phyloP scores from a whole-genome alignment of 257 asterid species.

The Scutellaria baicalensis region DNA sequence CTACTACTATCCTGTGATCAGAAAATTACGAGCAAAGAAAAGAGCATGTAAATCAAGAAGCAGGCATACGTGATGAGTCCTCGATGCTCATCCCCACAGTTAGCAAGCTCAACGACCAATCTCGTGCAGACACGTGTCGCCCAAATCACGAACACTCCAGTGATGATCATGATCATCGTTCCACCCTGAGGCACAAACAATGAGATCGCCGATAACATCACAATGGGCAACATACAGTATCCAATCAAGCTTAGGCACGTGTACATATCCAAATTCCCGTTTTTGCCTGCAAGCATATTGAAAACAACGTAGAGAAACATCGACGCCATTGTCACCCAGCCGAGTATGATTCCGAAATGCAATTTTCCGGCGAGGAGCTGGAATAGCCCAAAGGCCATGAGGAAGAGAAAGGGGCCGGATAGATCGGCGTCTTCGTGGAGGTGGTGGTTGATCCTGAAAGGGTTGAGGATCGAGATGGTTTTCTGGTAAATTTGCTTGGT shows the following conservation, averaged over 20 bases:
- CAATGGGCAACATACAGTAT: constrained; percentile 72
- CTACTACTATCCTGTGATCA: neutral
- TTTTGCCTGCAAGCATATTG: constrained; percentile 77
- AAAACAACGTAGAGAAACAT: constrained; percentile 67
- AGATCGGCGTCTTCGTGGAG: constrained; percentile 83
- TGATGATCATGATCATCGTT: constrained; percentile 37
- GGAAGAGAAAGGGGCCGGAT: constrained; percentile 75
- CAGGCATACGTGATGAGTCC: constrained; percentile 75
- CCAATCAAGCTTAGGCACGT: constrained; percentile 76
- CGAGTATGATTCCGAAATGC: constrained; percentile 73
- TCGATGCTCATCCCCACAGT: constrained; percentile 70
- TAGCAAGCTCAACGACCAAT: constrained; percentile 70
- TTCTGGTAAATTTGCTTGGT: constrained; percentile 75
- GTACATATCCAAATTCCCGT: constrained; percentile 71
- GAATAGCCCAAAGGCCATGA: constrained; percentile 74
- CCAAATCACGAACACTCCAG: constrained; percentile 63
- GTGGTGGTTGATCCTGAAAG: constrained; percentile 50
- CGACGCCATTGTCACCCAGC: constrained; percentile 83
- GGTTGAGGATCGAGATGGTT: constrained; percentile 49
- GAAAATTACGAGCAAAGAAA: constrained; percentile 70
- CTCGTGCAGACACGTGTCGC: constrained; percentile 71
- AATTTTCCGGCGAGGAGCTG: constrained; percentile 81
- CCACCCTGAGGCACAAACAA: constrained; percentile 78
- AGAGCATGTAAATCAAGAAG: constrained; percentile 63
- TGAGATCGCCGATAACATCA: constrained; percentile 62